A percentile compares a stretch with the other conserved stretches of the same genome.
phyloP scores from a whole-genome alignment of 148 eudicot genomes.

The Vaccinium corymbosum region DNA sequence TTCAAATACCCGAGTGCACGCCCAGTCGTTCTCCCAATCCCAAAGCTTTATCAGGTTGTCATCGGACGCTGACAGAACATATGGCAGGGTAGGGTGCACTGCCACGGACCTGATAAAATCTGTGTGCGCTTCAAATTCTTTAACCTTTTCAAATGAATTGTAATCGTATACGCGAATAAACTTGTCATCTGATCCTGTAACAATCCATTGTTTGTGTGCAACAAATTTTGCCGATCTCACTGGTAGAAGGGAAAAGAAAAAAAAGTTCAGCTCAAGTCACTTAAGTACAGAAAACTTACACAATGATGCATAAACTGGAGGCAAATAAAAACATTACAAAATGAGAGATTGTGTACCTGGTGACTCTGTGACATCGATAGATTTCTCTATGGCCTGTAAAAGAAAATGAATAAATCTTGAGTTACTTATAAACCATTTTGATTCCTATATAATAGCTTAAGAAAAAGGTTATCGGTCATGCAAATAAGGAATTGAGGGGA shows the following conservation, averaged over 20 bases:
- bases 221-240: slow-evolving; percentile 66
- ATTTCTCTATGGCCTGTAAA: slow-evolving; percentile 50
- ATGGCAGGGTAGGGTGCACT: slow-evolving; percentile 76
- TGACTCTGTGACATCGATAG: slow-evolving; percentile 44
- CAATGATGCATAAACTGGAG: neutral
- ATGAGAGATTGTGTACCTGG: slow-evolving; percentile 40
- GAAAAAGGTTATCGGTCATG: neutral
- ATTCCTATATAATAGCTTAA: neutral
- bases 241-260: slow-evolving; percentile 14
- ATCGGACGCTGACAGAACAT: slow-evolving; percentile 69
- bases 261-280: neutral
- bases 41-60: slow-evolving; percentile 83
- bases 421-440: neutral
- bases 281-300: neutral
- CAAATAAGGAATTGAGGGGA: neutral
- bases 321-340: neutral
- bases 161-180: slow-evolving; percentile 52
- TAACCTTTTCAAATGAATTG: slow-evolving; percentile 60
- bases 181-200: slow-evolving; percentile 62
- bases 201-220: slow-evolving; percentile 57
- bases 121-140: slow-evolving; percentile 64
- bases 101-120: slow-evolving; percentile 75
- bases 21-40: slow-evolving; percentile 92
- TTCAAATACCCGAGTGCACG: slow-evolving; percentile 63
- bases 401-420: neutral